phyloP scores from a whole-genome alignment of 805 yeast species.

The Pichia scutulata region DNA sequence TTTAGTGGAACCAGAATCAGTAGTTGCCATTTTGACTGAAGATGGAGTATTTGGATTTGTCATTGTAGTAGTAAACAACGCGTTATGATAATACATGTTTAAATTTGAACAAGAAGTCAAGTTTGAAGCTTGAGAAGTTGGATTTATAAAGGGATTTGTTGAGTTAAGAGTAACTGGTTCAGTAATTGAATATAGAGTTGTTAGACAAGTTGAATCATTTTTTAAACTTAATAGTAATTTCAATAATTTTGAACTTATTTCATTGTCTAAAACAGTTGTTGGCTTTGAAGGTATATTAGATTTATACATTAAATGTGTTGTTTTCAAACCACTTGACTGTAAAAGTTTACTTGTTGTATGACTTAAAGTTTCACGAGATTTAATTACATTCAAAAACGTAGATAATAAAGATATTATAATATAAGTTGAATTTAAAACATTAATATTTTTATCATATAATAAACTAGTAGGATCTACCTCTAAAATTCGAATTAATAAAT shows the following conservation, averaged over 20 bases:
- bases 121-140: not conserved
- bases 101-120: not conserved
- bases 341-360: not conserved
- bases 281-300: conserved; percentile 1
- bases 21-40: not conserved
- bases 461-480: not conserved
- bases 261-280: not conserved
- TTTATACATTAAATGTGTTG: not conserved
- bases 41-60: not conserved
- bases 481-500: conserved; percentile 7
- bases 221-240: conserved; percentile 2
- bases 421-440: conserved; percentile 6
- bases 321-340: not conserved
- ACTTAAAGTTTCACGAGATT: not conserved
- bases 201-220: conserved; percentile 4
- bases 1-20: not conserved
- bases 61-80: not conserved
- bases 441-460: conserved; percentile 17
- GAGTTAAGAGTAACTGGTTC: not conserved
- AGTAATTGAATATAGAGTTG: conserved; percentile 1
- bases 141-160: not conserved
- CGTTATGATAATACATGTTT: not conserved
- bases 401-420: conserved; percentile 16
- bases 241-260: not conserved
- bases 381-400: conserved; percentile 7